Base-by-base conservation (phyloP, 257 asterid species). In the Solanum dulcamara region DNA sequence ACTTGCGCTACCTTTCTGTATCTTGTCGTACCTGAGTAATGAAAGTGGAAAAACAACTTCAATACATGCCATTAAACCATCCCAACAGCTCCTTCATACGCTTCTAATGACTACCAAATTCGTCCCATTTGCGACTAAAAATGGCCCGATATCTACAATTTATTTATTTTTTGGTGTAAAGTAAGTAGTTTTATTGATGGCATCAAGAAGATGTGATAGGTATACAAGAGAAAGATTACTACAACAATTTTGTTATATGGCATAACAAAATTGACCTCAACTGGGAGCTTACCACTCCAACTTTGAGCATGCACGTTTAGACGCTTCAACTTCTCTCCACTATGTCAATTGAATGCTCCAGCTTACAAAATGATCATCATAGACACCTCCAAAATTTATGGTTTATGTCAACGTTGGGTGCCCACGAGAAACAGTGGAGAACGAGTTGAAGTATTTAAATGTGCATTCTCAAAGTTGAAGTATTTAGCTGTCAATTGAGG, bases 21-120 rank as follows among this genome's bases (percentile, higher is more conserved):
- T 92, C 92, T 92, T 94, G 62, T 87, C 75, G 74, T 94, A 94
- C 88, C 99, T 95, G 92, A 57, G 67, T 22, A 66, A 68, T 1
- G 57, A 46, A 74, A 79, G 9, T 28, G 28, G 18, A 28, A 28
- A 7, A 46, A 8, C 83, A 0, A 38, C 22, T 10, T 71, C 11
- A 71, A 20, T 11, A 10, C 51, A 37, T 37, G 30, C 9, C 80
- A 18, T 33, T 46, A 42, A 46, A 9, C 13, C 37, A 44, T 75
- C 57, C 22, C 6, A 74, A 24, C 22, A 33, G 38, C 33, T 66
- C 42, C 7, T 7, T 10, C 30, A 59, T 64, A 64, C 12, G 40
- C n/a, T 30, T 64, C n/a, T 13, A 26, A 64, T 30, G 11, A 6
- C n/a, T 64, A 64, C 12, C n/a, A 64, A 64, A 28, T n/a, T n/a